Conservation (phyloP, 2,329 filamentous ascomycete genomes). For the Penicillium sp. region DNA sequence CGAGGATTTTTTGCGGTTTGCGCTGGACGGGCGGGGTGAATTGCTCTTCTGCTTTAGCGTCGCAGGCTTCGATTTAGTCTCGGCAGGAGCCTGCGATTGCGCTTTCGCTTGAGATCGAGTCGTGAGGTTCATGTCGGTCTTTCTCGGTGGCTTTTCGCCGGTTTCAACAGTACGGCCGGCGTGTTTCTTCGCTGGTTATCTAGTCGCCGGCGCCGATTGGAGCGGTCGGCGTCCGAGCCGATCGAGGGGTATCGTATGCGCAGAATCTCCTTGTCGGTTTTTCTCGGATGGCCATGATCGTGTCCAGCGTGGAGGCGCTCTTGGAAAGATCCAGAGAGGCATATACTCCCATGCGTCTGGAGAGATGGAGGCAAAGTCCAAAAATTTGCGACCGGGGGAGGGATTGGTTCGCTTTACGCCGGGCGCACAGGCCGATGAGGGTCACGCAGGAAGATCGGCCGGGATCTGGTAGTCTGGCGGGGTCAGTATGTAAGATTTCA, state of each 20-base stretch:
- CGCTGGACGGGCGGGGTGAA: slow-evolving; percentile 17
- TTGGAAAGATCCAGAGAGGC: background rate
- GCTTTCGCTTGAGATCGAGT: slow-evolving; percentile 18
- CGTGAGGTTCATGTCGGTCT: slow-evolving; percentile 22
- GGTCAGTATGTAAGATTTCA: slow-evolving; percentile 13
- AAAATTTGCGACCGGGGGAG: slow-evolving; percentile 5
- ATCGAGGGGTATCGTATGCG: slow-evolving; percentile 18
- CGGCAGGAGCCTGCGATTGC: slow-evolving; percentile 12
- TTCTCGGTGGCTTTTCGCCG: background rate
- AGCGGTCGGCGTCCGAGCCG: slow-evolving; percentile 7
- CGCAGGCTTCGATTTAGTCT: slow-evolving; percentile 10
- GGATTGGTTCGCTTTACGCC: slow-evolving; percentile 3
- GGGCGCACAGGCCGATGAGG: slow-evolving; percentile 7
- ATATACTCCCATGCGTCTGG: background rate
- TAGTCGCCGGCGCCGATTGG: slow-evolving; percentile 25
- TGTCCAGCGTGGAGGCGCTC: background rate
- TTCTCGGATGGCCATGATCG: slow-evolving; percentile 29
- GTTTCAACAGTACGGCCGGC: background rate
- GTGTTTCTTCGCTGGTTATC: slow-evolving; percentile 2
- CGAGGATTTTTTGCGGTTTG: slow-evolving; percentile 28
- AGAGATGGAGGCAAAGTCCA: background rate
- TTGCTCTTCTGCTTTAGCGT: slow-evolving; percentile 23
- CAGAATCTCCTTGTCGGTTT: slow-evolving; percentile 16
- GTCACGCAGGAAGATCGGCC: slow-evolving; percentile 12
- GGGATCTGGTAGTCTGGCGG: slow-evolving; percentile 3